Base-by-base conservation (phyloP, 225 moss, liverwort and hornwort species). In the Pseudisothecium myosuroides region DNA sequence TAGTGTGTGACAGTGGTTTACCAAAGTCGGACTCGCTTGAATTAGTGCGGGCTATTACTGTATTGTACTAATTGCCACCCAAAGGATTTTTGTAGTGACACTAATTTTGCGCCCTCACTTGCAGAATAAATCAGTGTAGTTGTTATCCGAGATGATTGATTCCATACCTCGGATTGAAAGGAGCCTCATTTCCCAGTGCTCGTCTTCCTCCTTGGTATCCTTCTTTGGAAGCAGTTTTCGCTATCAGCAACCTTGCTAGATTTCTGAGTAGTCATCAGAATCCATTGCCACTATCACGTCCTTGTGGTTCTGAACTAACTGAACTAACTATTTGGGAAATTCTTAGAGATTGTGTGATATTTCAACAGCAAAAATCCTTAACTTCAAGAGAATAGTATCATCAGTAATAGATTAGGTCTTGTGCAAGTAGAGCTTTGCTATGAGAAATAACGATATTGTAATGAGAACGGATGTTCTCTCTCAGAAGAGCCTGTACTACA, bases 211-310 rank as follows among this genome's bases (percentile, higher is more conserved):
- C 96, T 94, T 63, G 95, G 92, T 69, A 97, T 79, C 49, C 79
- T 92, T 88, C 91, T 95, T 79, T 95, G 90, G 50, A 95, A 96
- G 11, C 76, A 89, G 64, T 86, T 59, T 68, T 94, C 95, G n/a
- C 86, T 83, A 91, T 91, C 94, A 74, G 90, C 91, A 97, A 92
- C 88, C 93, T 94, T 52, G 61, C 68, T 74, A 95, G 31, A 97
- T 77, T 61, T 90, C 91, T 31, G 93, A 69, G 23, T 93, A 96
- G 83, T 96, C 95, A 36, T 93, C 94, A 29, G 95, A 24, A 67
- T 96, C 95, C 86, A 95, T 96, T 37, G 94, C 91, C 83, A 93
- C 94, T 87, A 92, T 90, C 85, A 96, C 95, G 91, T 96, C 95
- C 89, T 94, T 93, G 84, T 95, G 97, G 80, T 95, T 47, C 62